These are phyloP conservation scores for Rhizoctonia solani DNA, from an alignment of 1,284 basidiomycete species.

Conservation along the genomic window DNA sequence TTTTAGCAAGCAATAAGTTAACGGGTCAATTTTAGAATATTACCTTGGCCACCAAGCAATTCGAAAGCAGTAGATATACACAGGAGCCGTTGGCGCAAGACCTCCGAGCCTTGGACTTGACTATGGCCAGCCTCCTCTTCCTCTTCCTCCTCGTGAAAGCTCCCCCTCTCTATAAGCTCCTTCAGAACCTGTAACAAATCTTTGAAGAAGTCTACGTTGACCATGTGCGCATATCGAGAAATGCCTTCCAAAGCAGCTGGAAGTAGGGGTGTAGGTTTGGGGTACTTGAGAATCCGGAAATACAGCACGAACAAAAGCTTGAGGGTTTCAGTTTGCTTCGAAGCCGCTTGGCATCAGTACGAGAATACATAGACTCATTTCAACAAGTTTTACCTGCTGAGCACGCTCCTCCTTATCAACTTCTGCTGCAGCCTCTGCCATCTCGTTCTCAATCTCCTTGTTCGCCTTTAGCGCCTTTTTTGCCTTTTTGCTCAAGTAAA, in stretches of 20 bases:
- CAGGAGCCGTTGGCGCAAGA: constrained; percentile 70
- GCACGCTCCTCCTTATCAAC: constrained; percentile 92
- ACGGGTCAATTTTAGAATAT: constrained; percentile 37
- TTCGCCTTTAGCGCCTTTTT: constrained; percentile 79
- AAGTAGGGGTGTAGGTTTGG: constrained; percentile 79
- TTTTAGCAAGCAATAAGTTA: constrained; percentile 1
- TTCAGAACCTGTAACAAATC: constrained; percentile 90
- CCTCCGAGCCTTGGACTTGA: constrained; percentile 34
- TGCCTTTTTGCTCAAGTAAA: constrained; percentile 87
- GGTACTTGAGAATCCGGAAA: constrained; percentile 93
- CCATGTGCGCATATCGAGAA: constrained; percentile 90
- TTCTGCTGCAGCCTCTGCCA: constrained; percentile 92
- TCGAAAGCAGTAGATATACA: constrained; percentile 97
- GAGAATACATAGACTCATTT: background rate
- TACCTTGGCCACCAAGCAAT: constrained; percentile 92
- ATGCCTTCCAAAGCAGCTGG: constrained; percentile 91
- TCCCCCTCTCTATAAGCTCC: constrained; percentile 62
- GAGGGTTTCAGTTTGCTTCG: constrained; percentile 94
- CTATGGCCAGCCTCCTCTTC: constrained; percentile 51
- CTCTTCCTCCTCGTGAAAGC: constrained; percentile 40
- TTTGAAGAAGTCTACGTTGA: constrained; percentile 99
- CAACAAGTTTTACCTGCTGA: constrained; percentile 59
- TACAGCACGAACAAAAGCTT: constrained; percentile 98
- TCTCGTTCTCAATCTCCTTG: constrained; percentile 84
- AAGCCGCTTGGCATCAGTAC: background rate